These are phyloP conservation scores for Corchorus capsularis DNA, from an alignment of 345 rosid species.

Conservation along the genomic window DNA sequence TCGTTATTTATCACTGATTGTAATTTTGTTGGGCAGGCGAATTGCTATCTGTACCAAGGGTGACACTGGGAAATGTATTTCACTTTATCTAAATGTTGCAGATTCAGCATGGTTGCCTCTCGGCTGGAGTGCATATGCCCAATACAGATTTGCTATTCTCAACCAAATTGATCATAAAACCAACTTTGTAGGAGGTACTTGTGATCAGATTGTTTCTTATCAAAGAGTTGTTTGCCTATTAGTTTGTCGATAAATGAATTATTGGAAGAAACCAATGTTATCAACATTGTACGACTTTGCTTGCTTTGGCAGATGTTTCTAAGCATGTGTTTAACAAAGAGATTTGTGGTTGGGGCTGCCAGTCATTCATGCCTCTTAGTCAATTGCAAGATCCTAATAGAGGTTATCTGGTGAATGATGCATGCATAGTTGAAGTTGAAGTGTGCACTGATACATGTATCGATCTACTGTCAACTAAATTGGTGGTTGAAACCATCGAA, in stretches of 20 bases:
- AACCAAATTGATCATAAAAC: conserved; percentile 61
- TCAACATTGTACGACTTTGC: too few species aligned
- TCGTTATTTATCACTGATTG: too few species aligned
- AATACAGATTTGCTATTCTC: conserved; percentile 70
- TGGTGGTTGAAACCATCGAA: neutral
- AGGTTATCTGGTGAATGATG: conserved; percentile 55
- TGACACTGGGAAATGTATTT: conserved; percentile 86
- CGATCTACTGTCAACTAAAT: neutral
- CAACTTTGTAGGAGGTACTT: too few species aligned
- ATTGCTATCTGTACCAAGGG: conserved; percentile 78
- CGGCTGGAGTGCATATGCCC: conserved; percentile 90
- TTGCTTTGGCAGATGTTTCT: too few species aligned
- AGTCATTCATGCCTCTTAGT: conserved; percentile 54
- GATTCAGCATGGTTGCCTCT: conserved; percentile 63
- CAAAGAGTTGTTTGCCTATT: too few species aligned
- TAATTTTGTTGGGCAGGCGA: too few species aligned
- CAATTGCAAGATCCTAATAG: conserved; percentile 53
- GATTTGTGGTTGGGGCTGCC: conserved; percentile 64
- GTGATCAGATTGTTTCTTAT: too few species aligned
- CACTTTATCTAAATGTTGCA: conserved; percentile 89
- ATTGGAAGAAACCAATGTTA: too few species aligned
- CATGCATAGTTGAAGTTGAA: neutral
- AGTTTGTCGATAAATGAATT: too few species aligned
- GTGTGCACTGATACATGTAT: neutral
- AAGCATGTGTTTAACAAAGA: too few species aligned